Base-by-base conservation (phyloP, 2,329 filamentous ascomycete genomes). In the Paramyrothecium sp. region DNA sequence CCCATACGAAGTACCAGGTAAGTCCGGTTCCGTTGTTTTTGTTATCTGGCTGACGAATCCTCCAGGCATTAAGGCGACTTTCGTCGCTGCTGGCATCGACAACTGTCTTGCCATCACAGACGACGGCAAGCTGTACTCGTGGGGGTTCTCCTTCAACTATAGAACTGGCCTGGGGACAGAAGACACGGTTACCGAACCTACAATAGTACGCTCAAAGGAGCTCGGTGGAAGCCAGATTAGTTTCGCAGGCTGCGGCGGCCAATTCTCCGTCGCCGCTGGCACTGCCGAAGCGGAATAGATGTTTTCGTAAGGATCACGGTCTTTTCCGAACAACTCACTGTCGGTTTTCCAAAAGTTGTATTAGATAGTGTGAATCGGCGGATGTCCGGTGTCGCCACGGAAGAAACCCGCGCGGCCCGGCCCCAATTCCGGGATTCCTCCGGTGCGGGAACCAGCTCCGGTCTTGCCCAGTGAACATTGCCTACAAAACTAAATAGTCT, bases 61-160 rank as follows among this genome's bases (percentile, higher is more conserved):
- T 48, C 21, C 54, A 60, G 62, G 30, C 34, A 53, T 59, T 16
- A 55, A 57, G 52, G 60, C 57, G 10, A 56, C 52, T 1, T 63
- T 63, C n/a, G 82, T 85, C 46, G 77, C 83, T 16, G 84, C 85
- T 51, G 87, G 84, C 26, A 83, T 83, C 2, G 89, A 92, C 63
- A 87, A 89, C 71, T 86, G 80, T 59, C 82, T 92, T 56, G 86
- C 83, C 38, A 79, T 92, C 64, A 84, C 83, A 60, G 78, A 77
- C 54, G 79, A 88, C 50, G 89, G 89, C 57, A 82, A 83, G 63
- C 86, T 87, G 13, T 91, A 85, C 71, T 82, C 82, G 3, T 92
- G 89, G 89, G 89, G 89, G 3, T 91, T 91, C 74, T 87, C 83
- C 11, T 83, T 82, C 44, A 89, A 86, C 63, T 90, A 88, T 68